A percentile compares a stretch with the other conserved stretches of the same genome.
Conservation (phyloP, 345 rosid genomes). For the Toxicodendron radicans region DNA sequence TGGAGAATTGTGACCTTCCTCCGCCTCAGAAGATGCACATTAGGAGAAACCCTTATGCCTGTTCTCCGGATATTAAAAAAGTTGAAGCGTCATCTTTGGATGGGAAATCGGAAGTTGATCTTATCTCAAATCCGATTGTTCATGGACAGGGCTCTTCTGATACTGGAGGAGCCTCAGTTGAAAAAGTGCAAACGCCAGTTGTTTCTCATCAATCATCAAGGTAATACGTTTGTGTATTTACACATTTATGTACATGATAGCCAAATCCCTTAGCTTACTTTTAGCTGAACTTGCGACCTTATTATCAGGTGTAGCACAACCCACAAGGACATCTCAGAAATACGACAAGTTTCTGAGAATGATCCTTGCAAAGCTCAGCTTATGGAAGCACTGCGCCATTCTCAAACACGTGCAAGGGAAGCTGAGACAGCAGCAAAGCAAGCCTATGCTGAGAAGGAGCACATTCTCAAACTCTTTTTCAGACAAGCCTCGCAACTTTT, state of each 20-base stretch:
- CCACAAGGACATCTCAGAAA: constrained; percentile 25
- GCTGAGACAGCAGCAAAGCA: constrained; percentile 89
- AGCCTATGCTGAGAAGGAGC: constrained; percentile 80
- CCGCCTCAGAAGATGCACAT: constrained; percentile 60
- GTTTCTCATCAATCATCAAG: constrained; percentile 44
- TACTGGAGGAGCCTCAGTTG: constrained; percentile 26
- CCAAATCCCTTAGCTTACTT: not conserved
- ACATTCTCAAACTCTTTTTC: constrained; percentile 71
- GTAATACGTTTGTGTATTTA: constrained; percentile 8
- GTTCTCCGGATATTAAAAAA: constrained; percentile 31
- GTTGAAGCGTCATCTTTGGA: constrained; percentile 37
- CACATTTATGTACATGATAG: not conserved
- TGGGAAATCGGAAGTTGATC: constrained; percentile 24
- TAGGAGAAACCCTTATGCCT: constrained; percentile 40
- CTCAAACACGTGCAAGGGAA: constrained; percentile 98
- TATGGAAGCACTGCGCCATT: constrained; percentile 82
- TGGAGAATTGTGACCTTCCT: constrained; percentile 90
- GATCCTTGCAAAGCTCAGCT: constrained; percentile 70
- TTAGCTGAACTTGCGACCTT: constrained; percentile 21
- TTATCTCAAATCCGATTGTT: constrained; percentile 31
- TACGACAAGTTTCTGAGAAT: constrained; percentile 35
- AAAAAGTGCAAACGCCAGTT: constrained; percentile 25
- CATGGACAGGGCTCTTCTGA: constrained; percentile 22
- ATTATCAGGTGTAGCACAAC: constrained; percentile 21
- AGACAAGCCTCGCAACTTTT: constrained; percentile 94